phyloP scores from a whole-genome alignment of 2,329 filamentous ascomycete genomes.

The Neofusicoccum laricinum region DNA sequence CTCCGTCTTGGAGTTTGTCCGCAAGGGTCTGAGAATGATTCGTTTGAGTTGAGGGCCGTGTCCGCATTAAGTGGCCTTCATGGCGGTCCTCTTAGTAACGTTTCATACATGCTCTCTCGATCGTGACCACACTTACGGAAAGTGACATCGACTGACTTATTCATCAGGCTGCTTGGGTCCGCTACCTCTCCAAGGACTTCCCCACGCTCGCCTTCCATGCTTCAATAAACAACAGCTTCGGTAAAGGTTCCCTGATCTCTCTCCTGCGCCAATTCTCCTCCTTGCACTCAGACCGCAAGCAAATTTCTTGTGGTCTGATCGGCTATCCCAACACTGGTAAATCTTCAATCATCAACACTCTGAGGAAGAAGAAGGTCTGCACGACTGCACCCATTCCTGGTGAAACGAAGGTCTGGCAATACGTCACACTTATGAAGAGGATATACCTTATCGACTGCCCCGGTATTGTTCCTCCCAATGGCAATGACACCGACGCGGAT shows the following conservation, averaged over 20 bases:
- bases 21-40: conserved; percentile 74
- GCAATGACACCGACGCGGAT: conserved; percentile 78
- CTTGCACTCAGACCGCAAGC: conserved; percentile 85
- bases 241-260: conserved; percentile 90
- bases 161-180: conserved; percentile 84
- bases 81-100: conserved; percentile 98
- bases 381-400: conserved; percentile 92
- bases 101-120: conserved; percentile 70
- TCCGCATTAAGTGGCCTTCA: conserved; percentile 57
- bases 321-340: conserved; percentile 94
- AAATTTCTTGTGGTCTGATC: conserved; percentile 88
- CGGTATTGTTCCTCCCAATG: conserved; percentile 88
- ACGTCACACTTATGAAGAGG: conserved; percentile 90
- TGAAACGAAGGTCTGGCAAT: conserved; percentile 98
- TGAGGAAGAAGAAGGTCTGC: conserved; percentile 91
- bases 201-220: conserved; percentile 95
- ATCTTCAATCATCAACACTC: conserved; percentile 93
- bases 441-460: conserved; percentile 97
- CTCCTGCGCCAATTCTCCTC: conserved; percentile 90
- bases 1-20: conserved; percentile 87
- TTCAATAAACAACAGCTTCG: conserved; percentile 92
- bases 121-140: conserved; percentile 12
- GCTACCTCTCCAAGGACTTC: conserved; percentile 80
- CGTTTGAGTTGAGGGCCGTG: conserved; percentile 96
- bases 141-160: conserved; percentile 24